Conservation (phyloP, 345 rosid species). For the Populus davidiana region DNA sequence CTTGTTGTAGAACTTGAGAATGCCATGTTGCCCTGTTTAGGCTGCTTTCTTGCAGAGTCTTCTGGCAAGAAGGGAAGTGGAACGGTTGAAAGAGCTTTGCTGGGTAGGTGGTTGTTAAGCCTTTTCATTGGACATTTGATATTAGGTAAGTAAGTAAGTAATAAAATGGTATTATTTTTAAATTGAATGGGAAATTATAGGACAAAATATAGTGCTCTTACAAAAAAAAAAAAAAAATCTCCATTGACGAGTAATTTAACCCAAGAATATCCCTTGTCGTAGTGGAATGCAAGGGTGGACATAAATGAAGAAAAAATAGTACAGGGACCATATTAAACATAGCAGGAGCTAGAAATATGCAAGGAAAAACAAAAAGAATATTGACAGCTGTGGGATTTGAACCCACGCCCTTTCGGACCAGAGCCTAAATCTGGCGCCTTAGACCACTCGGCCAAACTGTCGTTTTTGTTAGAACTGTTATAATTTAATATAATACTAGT, state of each 20-base stretch:
- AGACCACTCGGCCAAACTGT: constrained; percentile 99
- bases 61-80: not conserved
- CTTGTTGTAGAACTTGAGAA: constrained; percentile 29
- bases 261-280: too few relatives aligned
- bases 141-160: too few relatives aligned
- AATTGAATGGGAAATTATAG: not conserved
- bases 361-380: not conserved
- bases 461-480: rapidly evolving
- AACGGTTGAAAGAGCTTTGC: not conserved
- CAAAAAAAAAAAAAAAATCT: too few relatives aligned
- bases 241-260: too few relatives aligned
- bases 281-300: not conserved
- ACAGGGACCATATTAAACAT: not conserved
- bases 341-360: not conserved
- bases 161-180: not conserved
- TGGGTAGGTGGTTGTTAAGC: not conserved
- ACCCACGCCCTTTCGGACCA: constrained; percentile 99
- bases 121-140: too few relatives aligned
- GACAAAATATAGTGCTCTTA: too few relatives aligned
- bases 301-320: not conserved
- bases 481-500: rapidly evolving
- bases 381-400: constrained; percentile 99
- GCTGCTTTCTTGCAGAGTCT: not conserved
- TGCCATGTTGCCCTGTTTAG: constrained; percentile 29
- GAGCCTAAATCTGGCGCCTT: constrained; percentile 99